Evolutionary conservation across 768 basidiomycete species (phyloP).

Genomic region (button mushroom (Agaricus bisporus)): DNA sequence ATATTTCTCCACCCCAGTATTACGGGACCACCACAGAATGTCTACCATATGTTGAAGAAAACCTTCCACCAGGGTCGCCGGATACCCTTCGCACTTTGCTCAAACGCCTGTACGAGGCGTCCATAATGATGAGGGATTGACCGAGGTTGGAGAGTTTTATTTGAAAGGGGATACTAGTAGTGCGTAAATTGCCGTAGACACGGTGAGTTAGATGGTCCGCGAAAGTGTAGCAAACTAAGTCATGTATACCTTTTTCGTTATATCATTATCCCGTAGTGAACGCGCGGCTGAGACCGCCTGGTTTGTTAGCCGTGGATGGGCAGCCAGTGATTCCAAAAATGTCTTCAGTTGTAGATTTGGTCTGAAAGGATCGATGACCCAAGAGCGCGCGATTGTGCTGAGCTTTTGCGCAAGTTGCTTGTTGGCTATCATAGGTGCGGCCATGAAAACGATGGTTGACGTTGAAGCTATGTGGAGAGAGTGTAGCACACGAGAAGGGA

Average conservation of each 20-base stretch:
- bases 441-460: slow-evolving; percentile 5
- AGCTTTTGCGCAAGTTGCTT: slow-evolving; percentile 44
- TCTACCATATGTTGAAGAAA: slow-evolving; percentile 71
- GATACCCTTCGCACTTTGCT: slow-evolving; percentile 73
- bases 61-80: slow-evolving; percentile 80
- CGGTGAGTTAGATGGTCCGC: neutral
- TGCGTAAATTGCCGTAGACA: neutral
- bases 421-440: slow-evolving; percentile 16
- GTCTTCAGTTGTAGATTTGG: slow-evolving; percentile 68
- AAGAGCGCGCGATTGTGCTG: slow-evolving; percentile 48
- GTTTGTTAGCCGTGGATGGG: slow-evolving; percentile 63
- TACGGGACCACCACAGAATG: neutral
- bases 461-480: neutral
- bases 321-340: slow-evolving; percentile 57
- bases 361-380: slow-evolving; percentile 71
- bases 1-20: neutral
- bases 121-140: slow-evolving; percentile 72
- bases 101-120: slow-evolving; percentile 65
- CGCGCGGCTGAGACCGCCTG: slow-evolving; percentile 55
- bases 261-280: slow-evolving; percentile 47
- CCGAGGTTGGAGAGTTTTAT: slow-evolving; percentile 58
- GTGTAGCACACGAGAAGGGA: neutral
- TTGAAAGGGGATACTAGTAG: slow-evolving; percentile 58
- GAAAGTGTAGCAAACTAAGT: slow-evolving; percentile 17
- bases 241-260: slow-evolving; percentile 50